These are phyloP conservation scores for Cryptosporidium canis DNA, from an alignment of 169 alveolate genomes.

Conservation along the genomic window DNA sequence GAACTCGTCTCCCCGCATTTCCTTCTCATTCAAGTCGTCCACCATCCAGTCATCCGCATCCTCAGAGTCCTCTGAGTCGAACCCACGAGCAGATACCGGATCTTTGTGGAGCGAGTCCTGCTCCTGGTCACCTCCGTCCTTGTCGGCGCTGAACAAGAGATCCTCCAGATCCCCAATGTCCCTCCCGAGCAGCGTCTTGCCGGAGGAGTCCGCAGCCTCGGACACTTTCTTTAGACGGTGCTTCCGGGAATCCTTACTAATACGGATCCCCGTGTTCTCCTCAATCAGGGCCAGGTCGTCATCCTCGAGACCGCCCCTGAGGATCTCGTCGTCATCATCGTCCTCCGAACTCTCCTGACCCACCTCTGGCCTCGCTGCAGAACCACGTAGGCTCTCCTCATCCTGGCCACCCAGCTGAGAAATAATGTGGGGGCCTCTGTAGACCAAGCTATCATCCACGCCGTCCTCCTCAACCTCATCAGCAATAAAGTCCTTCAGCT, in stretches of 20 bases:
- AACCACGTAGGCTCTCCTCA: background rate
- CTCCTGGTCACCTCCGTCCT: background rate
- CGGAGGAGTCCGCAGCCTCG: conserved; percentile 34
- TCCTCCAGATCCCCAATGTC: conserved; percentile 60
- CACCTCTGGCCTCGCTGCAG: background rate
- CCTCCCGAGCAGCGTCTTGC: conserved; percentile 24
- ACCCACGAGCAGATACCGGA: background rate
- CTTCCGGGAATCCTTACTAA: conserved; percentile 35
- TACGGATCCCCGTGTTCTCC: conserved; percentile 61
- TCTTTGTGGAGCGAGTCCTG: background rate
- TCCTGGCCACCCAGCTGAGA: background rate
- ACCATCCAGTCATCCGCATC: conserved; percentile 69
- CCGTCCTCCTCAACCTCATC: conserved; percentile 63
- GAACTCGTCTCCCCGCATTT: conserved; percentile 19
- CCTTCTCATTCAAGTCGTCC: conserved; percentile 29
- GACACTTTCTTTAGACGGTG: conserved; percentile 62
- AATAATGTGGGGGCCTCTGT: background rate
- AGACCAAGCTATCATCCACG: conserved; percentile 4
- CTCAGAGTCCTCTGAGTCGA: conserved; percentile 8
- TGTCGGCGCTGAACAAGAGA: conserved; percentile 16
- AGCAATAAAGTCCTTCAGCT: conserved; percentile 8
- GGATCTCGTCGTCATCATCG: conserved; percentile 68
- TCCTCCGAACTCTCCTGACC: conserved; percentile 41
- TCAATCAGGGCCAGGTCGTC: conserved; percentile 56
- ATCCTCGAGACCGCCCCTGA: conserved; percentile 50